Evolutionary conservation across 306 rosid species (phyloP).

Genomic region (Quercus agrifolia): DNA sequence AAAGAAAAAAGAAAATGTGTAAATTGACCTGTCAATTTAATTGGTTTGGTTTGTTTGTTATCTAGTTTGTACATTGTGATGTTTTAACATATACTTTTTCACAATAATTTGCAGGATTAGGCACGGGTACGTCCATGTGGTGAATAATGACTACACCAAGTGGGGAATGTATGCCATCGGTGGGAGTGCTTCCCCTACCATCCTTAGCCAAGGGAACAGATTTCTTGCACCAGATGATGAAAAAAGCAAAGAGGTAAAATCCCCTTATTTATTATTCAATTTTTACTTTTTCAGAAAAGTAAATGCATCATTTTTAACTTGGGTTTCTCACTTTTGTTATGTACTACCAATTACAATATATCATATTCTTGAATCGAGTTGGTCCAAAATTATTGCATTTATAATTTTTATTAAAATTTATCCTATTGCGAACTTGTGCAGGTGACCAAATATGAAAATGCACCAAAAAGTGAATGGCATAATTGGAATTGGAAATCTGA

Average conservation of each 20-base stretch:
- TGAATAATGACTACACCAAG: slow-evolving; percentile 97
- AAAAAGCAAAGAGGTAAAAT: slow-evolving; percentile 81
- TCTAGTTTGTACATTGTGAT: neutral
- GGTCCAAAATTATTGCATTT: too few species aligned
- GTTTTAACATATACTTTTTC: neutral
- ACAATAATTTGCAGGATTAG: slow-evolving; percentile 52
- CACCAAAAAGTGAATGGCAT: slow-evolving; percentile 77
- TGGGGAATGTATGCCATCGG: slow-evolving; percentile 99
- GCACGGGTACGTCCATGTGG: slow-evolving; percentile 95
- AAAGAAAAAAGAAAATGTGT: neutral
- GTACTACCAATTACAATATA: too few species aligned
- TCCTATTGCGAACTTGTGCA: slow-evolving; percentile 3
- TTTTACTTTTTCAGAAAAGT: neutral
- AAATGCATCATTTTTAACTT: too few species aligned
- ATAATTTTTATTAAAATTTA: too few species aligned
- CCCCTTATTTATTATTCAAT: neutral
- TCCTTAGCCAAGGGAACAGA: slow-evolving; percentile 94
- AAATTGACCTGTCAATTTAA: neutral
- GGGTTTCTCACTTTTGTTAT: too few species aligned
- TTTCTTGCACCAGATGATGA: slow-evolving; percentile 70
- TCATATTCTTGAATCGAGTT: too few species aligned
- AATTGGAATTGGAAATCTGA: slow-evolving; percentile 94
- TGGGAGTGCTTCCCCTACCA: slow-evolving; percentile 90
- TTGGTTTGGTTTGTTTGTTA: too few species aligned
- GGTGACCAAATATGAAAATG: slow-evolving; percentile 98